Evolutionary conservation across 768 basidiomycete species (phyloP).

Genomic region (Collybiopsis luxurians): DNA sequence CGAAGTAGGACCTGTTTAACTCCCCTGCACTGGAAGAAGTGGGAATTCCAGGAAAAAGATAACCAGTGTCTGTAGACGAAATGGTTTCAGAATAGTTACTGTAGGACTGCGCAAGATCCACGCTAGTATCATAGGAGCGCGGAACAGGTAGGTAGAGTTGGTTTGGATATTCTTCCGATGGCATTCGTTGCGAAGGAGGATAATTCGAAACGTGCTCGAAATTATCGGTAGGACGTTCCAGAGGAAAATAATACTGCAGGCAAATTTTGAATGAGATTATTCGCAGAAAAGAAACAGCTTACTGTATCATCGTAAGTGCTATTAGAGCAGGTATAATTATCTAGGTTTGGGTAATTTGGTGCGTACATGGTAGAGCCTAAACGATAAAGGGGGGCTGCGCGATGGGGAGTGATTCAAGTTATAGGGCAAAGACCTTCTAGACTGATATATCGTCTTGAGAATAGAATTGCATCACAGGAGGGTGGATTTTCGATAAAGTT

Average conservation of each 20-base stretch:
- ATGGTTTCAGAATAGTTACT: not conserved
- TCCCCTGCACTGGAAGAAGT: not conserved
- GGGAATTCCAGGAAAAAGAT: not conserved
- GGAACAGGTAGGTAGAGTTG: not conserved
- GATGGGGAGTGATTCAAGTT: not conserved
- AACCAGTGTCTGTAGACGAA: too few species aligned
- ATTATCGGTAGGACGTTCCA: not conserved
- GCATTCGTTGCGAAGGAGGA: not conserved
- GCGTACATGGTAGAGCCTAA: not conserved
- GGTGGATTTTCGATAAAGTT: not conserved
- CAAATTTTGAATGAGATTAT: not conserved
- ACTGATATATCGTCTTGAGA: not conserved
- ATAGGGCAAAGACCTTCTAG: not conserved
- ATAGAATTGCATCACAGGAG: not conserved
- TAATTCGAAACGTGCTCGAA: not conserved
- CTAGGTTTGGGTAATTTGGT: not conserved
- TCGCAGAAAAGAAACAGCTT: not conserved
- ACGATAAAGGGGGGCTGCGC: not conserved
- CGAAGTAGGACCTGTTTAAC: not conserved
- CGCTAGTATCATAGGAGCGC: not conserved
- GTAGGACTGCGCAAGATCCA: not conserved
- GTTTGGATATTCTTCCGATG: not conserved
- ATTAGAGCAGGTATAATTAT: not conserved
- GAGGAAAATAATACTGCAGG: not conserved
- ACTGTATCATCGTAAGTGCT: not conserved